These are phyloP conservation scores for Curvularia lunata DNA, from an alignment of 2,329 filamentous ascomycete genomes.

Conservation along the genomic window DNA sequence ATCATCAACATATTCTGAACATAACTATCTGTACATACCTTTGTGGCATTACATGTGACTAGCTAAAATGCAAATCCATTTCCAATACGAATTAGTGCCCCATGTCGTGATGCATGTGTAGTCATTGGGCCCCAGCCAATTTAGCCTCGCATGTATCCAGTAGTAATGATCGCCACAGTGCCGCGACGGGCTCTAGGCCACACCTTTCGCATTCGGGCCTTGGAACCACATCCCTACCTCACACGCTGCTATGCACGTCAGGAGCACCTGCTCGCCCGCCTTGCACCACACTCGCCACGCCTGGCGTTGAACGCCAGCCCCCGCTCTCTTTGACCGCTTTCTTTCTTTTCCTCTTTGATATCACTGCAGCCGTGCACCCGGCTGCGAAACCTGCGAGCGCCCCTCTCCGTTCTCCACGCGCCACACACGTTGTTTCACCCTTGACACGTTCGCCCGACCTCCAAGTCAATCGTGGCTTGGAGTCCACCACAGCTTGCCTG, in stretches of 20 bases:
- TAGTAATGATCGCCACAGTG: conserved; percentile 8
- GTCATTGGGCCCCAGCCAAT: conserved; percentile 2
- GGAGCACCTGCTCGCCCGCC: conserved; percentile 5
- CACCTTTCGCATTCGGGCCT: conserved; percentile 6
- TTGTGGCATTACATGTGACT: background rate
- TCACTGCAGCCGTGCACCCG: conserved; percentile 1
- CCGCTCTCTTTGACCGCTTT: background rate
- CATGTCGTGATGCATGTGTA: conserved; percentile 2
- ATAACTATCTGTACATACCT: background rate
- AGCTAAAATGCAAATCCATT: background rate
- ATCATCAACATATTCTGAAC: conserved; percentile 5
- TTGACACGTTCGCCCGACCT: conserved; percentile 9
- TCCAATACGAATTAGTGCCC: conserved; percentile 6
- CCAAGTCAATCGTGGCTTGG: conserved; percentile 16
- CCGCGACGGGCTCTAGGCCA: conserved; percentile 8
- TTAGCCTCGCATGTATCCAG: background rate
- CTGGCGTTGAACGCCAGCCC: conserved; percentile 14
- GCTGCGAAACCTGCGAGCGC: background rate
- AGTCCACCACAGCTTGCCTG: background rate
- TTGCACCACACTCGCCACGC: conserved; percentile 5
- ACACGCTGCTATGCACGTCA: conserved; percentile 8
- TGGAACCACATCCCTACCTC: conserved; percentile 1
- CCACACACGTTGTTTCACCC: conserved; percentile 16
- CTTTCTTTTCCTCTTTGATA: background rate
- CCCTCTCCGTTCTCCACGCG: background rate